phyloP scores from a whole-genome alignment of 2,329 filamentous ascomycete species.

The Alternaria sp. region DNA sequence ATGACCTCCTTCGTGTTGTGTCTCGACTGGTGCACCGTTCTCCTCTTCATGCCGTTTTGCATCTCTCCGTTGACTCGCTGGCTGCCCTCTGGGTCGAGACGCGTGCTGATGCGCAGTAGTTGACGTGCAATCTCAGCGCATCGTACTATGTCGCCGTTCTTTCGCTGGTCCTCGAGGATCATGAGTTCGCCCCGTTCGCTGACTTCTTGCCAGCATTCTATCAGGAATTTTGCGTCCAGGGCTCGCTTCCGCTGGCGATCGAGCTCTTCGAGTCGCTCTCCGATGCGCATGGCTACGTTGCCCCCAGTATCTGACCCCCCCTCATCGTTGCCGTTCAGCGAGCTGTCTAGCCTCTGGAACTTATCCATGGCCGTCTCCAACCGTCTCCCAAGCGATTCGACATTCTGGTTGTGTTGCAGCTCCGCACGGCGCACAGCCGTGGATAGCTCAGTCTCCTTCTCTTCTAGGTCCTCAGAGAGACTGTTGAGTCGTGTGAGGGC shows the following conservation, averaged over 20 bases:
- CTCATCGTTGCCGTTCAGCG: slow-evolving; percentile 70
- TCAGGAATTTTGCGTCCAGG: slow-evolving; percentile 90
- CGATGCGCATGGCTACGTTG: slow-evolving; percentile 92
- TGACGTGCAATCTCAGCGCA: slow-evolving; percentile 94
- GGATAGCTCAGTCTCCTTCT: slow-evolving; percentile 87
- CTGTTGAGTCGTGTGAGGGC: slow-evolving; percentile 71
- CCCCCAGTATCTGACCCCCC: slow-evolving; percentile 68
- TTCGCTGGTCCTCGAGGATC: slow-evolving; percentile 85
- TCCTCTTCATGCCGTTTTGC: slow-evolving; percentile 56
- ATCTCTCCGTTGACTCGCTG: slow-evolving; percentile 47
- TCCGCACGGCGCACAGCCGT: slow-evolving; percentile 91
- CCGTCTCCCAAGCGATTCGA: slow-evolving; percentile 85
- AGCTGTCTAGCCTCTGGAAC: slow-evolving; percentile 88
- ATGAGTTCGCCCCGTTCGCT: slow-evolving; percentile 86
- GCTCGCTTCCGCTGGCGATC: slow-evolving; percentile 90
- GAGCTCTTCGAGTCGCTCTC: slow-evolving; percentile 89
- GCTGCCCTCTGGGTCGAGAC: slow-evolving; percentile 77
- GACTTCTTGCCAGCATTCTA: slow-evolving; percentile 96
- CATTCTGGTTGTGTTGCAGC: slow-evolving; percentile 87
- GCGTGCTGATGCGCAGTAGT: slow-evolving; percentile 89
- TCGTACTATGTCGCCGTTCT: slow-evolving; percentile 88
- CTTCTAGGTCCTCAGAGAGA: slow-evolving; percentile 83
- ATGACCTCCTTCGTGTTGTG: slow-evolving; percentile 83
- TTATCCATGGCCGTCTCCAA: slow-evolving; percentile 90
- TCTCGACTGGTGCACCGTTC: slow-evolving; percentile 48